These are phyloP conservation scores for Chlorencoelia australis DNA, from an alignment of 2,329 filamentous ascomycete genomes.

Conservation along the genomic window DNA sequence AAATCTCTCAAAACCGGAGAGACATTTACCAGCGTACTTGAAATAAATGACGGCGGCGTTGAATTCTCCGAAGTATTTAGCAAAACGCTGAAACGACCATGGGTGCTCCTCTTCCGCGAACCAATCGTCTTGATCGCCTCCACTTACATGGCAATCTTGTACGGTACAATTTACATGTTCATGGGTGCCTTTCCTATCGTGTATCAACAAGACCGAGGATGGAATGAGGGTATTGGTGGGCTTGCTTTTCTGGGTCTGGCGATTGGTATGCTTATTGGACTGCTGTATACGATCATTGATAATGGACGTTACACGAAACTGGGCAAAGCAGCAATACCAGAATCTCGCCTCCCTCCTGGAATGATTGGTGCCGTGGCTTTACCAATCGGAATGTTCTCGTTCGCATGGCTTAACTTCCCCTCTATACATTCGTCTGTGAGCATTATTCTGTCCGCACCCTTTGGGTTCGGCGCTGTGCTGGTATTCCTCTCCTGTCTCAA, in stretches of 20 bases:
- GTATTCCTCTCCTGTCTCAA: slow-evolving; percentile 79
- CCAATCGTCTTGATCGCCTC: slow-evolving; percentile 60
- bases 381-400: slow-evolving; percentile 57
- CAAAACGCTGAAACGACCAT: slow-evolving; percentile 37
- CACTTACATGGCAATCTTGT: slow-evolving; percentile 67
- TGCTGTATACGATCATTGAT: slow-evolving; percentile 38
- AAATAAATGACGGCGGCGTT: no score
- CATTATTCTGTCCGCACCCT: slow-evolving; percentile 31
- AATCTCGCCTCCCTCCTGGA: slow-evolving; percentile 52
- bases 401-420: slow-evolving; percentile 55
- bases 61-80: slow-evolving; percentile 52
- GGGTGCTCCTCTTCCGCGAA: slow-evolving; percentile 48
- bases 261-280: slow-evolving; percentile 46
- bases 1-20: slow-evolving; percentile 35
- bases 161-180: slow-evolving; percentile 74
- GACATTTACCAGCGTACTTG: slow-evolving; percentile 19
- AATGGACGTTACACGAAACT: slow-evolving; percentile 42
- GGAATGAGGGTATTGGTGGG: slow-evolving; percentile 59
- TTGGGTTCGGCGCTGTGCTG: slow-evolving; percentile 47
- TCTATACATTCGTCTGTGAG: slow-evolving; percentile 48
- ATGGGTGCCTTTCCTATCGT: slow-evolving; percentile 77
- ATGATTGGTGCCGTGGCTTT: slow-evolving; percentile 53
- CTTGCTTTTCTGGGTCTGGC: slow-evolving; percentile 63
- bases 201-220: slow-evolving; percentile 62
- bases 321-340: slow-evolving; percentile 36